Evolutionary conservation across 768 basidiomycete genomes (phyloP).

Genomic region (Clavulina sp.): DNA sequence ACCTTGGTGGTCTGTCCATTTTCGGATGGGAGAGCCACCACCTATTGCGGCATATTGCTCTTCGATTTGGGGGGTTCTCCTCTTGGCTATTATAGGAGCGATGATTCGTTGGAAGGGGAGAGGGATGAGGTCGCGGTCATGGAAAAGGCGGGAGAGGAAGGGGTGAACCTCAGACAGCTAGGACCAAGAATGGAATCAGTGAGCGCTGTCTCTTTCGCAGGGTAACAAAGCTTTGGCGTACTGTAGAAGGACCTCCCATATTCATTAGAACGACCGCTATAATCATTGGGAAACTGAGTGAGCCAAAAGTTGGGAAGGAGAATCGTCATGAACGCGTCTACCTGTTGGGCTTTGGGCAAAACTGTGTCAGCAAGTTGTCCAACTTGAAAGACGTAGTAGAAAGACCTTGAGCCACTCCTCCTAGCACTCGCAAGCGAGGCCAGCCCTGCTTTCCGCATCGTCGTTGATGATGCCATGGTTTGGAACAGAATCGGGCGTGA

Average conservation of each 20-base stretch:
- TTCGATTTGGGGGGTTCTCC: conserved; percentile 85
- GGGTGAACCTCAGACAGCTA: conserved; percentile 85
- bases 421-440: background rate
- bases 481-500: too few species aligned
- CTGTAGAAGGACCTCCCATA: conserved; percentile 95
- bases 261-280: conserved; percentile 90
- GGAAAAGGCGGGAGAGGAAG: conserved; percentile 84
- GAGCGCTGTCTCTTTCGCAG: too few species aligned
- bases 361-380: background rate
- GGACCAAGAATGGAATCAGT: conserved; percentile 5
- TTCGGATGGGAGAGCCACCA: conserved; percentile 89
- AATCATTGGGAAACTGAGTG: background rate
- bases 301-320: background rate
- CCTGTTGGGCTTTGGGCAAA: background rate
- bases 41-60: conserved; percentile 89
- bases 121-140: conserved; percentile 85
- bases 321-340: background rate
- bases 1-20: conserved; percentile 78
- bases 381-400: background rate
- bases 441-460: background rate
- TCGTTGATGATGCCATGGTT: too few species aligned
- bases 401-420: background rate
- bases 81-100: conserved; percentile 75
- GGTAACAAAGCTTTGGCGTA: conserved; percentile 21
- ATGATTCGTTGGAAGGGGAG: conserved; percentile 78